A percentile compares a stretch with the other conserved stretches of the same genome.
Evolutionary conservation across 192 early-diverging fungal genomes (phyloP).

Genomic region (Kickxella alabastrina): DNA sequence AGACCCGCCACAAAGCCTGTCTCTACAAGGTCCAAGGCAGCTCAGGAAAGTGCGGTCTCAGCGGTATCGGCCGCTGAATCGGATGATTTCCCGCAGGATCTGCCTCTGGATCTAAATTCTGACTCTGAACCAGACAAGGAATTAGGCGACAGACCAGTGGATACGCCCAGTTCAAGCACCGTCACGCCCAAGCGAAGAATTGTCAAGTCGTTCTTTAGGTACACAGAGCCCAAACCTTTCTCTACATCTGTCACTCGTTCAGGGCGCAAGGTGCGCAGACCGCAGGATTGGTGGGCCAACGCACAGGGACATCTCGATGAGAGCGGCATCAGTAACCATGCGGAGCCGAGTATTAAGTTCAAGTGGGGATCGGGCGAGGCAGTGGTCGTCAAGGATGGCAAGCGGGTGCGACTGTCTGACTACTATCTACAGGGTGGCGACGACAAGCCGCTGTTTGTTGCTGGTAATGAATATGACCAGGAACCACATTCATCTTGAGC

Average conservation of each 20-base stretch:
- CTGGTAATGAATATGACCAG: background rate
- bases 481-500: background rate
- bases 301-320: constrained; percentile 31
- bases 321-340: constrained; percentile 10
- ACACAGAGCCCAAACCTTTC: constrained; percentile 14
- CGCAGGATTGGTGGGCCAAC: constrained; percentile 49
- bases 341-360: constrained; percentile 33
- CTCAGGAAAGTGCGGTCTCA: too few relatives aligned
- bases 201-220: constrained; percentile 9
- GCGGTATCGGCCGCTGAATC: too few relatives aligned
- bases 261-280: constrained; percentile 33
- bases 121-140: too few relatives aligned
- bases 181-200: constrained; percentile 15
- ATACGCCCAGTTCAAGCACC: constrained; percentile 1
- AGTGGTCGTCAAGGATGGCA: constrained; percentile 27
- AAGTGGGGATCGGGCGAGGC: constrained; percentile 43
- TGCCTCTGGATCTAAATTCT: too few relatives aligned
- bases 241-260: constrained; percentile 34
- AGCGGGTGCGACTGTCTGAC: constrained; percentile 34
- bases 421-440: constrained; percentile 13
- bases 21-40: too few relatives aligned
- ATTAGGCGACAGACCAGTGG: background rate
- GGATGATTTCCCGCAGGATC: too few relatives aligned
- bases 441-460: constrained; percentile 1
- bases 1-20: too few relatives aligned